These are phyloP conservation scores for Rosa hybrid DNA, from an alignment of 331 rosid genomes.

Conservation along the genomic window DNA sequence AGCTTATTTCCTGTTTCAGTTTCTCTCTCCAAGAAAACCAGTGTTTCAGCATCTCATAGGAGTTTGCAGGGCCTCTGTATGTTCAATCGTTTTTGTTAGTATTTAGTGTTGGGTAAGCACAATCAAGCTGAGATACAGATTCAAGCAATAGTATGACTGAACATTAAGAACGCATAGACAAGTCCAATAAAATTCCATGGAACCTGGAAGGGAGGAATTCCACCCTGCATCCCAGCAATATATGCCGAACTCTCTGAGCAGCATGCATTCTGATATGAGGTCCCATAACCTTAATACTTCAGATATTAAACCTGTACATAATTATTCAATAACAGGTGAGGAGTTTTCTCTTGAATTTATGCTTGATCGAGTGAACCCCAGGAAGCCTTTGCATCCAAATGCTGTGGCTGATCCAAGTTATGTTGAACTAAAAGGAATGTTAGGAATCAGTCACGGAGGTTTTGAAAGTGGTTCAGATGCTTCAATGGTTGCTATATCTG, in stretches of 20 bases:
- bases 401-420: conserved; percentile 53
- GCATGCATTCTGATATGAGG: conserved; percentile 48
- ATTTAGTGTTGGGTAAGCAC: conserved; percentile 32
- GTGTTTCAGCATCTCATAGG: not conserved
- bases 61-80: not conserved
- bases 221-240: conserved; percentile 49
- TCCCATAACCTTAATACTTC: conserved; percentile 40
- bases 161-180: conserved; percentile 45
- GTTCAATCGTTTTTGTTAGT: conserved; percentile 23
- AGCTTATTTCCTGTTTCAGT: conserved; percentile 32
- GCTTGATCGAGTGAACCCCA: conserved; percentile 76
- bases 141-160: conserved; percentile 45
- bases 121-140: conserved; percentile 27
- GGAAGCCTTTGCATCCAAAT: conserved; percentile 59
- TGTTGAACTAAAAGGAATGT: conserved; percentile 60
- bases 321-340: conserved; percentile 96
- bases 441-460: conserved; percentile 61
- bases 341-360: conserved; percentile 92
- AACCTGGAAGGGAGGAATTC: conserved; percentile 58
- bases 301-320: conserved; percentile 69
- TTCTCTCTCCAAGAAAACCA: not conserved
- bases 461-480: conserved; percentile 74
- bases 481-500: conserved; percentile 57
- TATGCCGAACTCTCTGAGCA: conserved; percentile 46
- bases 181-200: conserved; percentile 58